A percentile compares a stretch with the other conserved stretches of the same genome.
Conservation (phyloP, 179 eudicot genomes). For the Gypsophila paniculata region DNA sequence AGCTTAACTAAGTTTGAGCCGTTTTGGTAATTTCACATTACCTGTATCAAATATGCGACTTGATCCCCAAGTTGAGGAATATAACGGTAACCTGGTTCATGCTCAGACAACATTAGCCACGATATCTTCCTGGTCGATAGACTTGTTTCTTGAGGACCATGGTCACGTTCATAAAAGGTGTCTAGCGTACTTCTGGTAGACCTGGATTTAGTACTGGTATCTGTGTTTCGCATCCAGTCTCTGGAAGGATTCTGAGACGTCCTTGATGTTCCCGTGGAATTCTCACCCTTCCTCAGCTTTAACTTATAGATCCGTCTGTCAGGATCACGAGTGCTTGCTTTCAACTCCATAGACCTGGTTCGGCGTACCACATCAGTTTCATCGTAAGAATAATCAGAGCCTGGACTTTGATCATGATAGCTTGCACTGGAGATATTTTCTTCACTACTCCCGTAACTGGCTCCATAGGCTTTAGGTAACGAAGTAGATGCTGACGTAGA, state of each 20-base stretch:
- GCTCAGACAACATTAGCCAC: constrained; percentile 76
- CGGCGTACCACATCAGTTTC: constrained; percentile 47
- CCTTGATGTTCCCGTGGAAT: constrained; percentile 40
- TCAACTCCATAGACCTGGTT: constrained; percentile 54
- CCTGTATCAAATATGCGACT: constrained; percentile 86
- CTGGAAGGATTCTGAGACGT: constrained; percentile 30
- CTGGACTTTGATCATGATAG: constrained; percentile 29
- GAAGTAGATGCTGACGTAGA: constrained; percentile 14
- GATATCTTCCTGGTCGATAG: constrained; percentile 46
- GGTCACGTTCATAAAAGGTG: constrained; percentile 34
- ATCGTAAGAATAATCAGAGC: constrained; percentile 41
- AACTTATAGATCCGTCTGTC: constrained; percentile 26
- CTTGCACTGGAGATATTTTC: constrained; percentile 39
- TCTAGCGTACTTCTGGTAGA: constrained; percentile 54
- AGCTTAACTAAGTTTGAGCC: no score
- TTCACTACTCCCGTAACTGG: constrained; percentile 32
- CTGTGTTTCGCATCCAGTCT: constrained; percentile 33
- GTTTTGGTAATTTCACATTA: constrained; percentile 18
- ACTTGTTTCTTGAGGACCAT: constrained; percentile 38
- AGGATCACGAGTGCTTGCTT: constrained; percentile 42
- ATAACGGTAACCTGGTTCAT: constrained; percentile 75
- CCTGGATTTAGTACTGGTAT: constrained; percentile 39
- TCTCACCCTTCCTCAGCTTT: constrained; percentile 33
- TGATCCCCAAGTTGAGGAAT: constrained; percentile 84
- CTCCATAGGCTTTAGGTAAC: constrained; percentile 26